phyloP scores from a whole-genome alignment of 805 yeast species.

The Ogataea trehaloabstinens region DNA sequence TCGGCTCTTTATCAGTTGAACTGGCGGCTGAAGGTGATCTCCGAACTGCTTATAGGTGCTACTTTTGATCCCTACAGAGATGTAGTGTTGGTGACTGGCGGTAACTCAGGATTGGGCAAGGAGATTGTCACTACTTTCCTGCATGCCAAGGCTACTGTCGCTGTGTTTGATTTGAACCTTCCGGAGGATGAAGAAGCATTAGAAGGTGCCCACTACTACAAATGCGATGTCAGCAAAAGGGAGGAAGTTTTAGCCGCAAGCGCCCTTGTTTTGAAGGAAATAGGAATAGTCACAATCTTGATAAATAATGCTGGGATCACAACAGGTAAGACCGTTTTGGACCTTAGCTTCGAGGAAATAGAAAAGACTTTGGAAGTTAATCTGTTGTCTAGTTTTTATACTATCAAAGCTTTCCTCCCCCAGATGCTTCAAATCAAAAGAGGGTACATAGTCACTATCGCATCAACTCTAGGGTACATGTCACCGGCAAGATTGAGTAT shows the following conservation, averaged over 20 bases:
- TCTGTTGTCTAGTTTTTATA: conserved; percentile 64
- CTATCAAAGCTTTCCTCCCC: conserved; percentile 71
- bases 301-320: conserved; percentile 87
- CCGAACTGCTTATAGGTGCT: conserved; percentile 48
- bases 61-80: conserved; percentile 54
- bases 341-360: conserved; percentile 56
- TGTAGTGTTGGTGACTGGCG: conserved; percentile 80
- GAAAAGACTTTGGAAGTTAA: conserved; percentile 65
- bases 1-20: conserved; percentile 26
- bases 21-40: conserved; percentile 27
- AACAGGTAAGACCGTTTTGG: conserved; percentile 53
- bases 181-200: conserved; percentile 36
- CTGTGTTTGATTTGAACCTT: conserved; percentile 60
- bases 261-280: conserved; percentile 38
- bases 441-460: conserved; percentile 78
- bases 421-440: conserved; percentile 58
- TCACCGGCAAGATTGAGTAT: conserved; percentile 78
- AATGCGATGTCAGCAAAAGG: conserved; percentile 68
- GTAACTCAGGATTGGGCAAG: conserved; percentile 73
- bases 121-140: conserved; percentile 53
- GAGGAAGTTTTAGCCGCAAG: conserved; percentile 42
- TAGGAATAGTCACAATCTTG: conserved; percentile 64
- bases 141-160: conserved; percentile 46
- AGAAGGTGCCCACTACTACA: conserved; percentile 49
- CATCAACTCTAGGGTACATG: conserved; percentile 81